These are phyloP conservation scores for Saprolegnia diclina DNA, from an alignment of 352 stramenopile genomes.

Conservation along the genomic window DNA sequence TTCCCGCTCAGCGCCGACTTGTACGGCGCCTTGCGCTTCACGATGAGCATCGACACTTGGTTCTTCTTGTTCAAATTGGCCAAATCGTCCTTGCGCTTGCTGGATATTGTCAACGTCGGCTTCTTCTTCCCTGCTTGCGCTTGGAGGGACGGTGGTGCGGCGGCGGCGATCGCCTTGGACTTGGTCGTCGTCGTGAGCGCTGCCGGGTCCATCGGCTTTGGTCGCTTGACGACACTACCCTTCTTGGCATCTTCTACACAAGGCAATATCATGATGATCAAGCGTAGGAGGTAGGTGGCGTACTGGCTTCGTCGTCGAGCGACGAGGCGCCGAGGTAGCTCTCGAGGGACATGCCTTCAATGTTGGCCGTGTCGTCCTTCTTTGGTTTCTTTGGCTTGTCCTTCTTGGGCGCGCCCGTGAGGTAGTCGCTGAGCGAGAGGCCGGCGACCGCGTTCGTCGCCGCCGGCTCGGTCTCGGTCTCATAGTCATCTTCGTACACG, in stretches of 20 bases:
- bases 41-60: neutral
- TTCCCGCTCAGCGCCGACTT: neutral
- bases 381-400: constrained; percentile 1
- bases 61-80: neutral
- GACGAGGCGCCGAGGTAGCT: constrained; percentile 19
- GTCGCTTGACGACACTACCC: neutral
- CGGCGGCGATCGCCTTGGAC: neutral
- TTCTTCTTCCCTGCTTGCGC: neutral
- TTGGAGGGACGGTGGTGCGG: no score
- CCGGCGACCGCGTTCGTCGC: constrained; percentile 5
- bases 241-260: neutral
- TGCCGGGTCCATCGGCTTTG: neutral
- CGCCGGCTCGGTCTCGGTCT: constrained; percentile 8
- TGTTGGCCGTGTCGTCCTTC: constrained; percentile 5
- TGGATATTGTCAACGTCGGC: no score
- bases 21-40: neutral
- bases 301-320: constrained; percentile 5
- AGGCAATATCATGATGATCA: neutral
- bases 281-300: neutral
- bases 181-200: neutral
- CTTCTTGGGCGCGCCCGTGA: constrained; percentile 16
- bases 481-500: constrained; percentile 27
- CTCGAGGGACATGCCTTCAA: constrained; percentile 27
- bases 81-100: no score
- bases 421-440: constrained; percentile 25